Evolutionary conservation across 768 basidiomycete genomes (phyloP), one percentile per base, ranked within the genome.

Genomic region (Xerocomellus dryophilus): DNA sequence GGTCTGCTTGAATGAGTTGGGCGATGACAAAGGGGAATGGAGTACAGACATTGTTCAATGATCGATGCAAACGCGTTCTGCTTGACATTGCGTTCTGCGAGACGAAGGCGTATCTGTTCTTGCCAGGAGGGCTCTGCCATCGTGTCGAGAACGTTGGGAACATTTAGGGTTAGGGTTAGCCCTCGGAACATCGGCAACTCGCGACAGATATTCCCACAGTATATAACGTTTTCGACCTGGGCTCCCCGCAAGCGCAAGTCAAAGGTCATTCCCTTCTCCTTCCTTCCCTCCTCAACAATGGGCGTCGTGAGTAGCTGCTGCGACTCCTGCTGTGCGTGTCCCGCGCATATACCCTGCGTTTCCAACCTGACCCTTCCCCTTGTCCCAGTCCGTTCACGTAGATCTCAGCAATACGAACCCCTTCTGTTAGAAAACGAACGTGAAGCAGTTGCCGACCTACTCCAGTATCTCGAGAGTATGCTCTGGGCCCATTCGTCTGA

Each of bases 381-480:
- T 47, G 54, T 58, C 51, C 40, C 70, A 93, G 90, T 91, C 70
- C 81, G 80, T 61, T 86, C 89, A 67, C 87, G 86, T 69, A 86
- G 81, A 79, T 88, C 90, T 61, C 89, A 92, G 71, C 79, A 86
- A 46, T 93, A 93, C 66, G 91, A 94, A 67, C 91, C 91, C 20
- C 71, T 94, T 52, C 79, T 94, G 40, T 74, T 93, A 48, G 91
- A 94, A 76, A 93, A 91, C 68, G 96, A 99, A 77, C 82, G 96
- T 56, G 96, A 98, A 74, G 96, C 96, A 6, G 97, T 99, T 17
- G 96, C 96, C 41, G 97, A 98, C 73, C 78, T 99, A 47, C 81
- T 99, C 12, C 95, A 98, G 70, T 98, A 91, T 68, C 85, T 99
- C 57, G 97, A 99, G 78, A 99, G 96, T 98, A 71, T 61, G 90